Conservation (phyloP, 192 early-diverging fungal species). For the Nowakowskiella sp. region DNA sequence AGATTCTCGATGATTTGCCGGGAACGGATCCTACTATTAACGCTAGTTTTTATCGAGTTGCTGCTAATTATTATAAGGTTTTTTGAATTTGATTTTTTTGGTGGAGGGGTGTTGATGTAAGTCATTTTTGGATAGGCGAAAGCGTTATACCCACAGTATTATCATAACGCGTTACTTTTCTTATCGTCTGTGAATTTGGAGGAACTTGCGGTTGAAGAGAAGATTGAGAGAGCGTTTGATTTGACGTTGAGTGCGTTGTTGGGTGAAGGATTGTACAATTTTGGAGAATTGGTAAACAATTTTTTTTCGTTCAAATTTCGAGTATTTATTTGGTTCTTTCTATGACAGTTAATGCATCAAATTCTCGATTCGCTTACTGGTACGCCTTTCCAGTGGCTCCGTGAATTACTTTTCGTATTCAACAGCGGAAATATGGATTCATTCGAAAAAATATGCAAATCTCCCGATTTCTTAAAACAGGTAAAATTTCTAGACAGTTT, state of each 20-base stretch:
- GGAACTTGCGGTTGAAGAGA: conserved; percentile 67
- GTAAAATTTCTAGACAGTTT: conserved; percentile 21
- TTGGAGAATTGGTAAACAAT: conserved; percentile 85
- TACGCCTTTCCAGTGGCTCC: conserved; percentile 80
- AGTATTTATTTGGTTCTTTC: conserved; percentile 19
- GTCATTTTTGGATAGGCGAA: conserved; percentile 49
- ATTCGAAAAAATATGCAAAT: conserved; percentile 66
- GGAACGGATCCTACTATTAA: conserved; percentile 77
- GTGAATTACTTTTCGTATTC: conserved; percentile 78
- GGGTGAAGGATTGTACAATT: conserved; percentile 96
- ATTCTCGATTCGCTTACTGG: conserved; percentile 69
- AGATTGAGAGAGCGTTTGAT: conserved; percentile 84
- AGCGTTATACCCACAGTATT: conserved; percentile 85
- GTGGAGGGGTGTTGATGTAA: background rate
- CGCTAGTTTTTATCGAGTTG: conserved; percentile 89
- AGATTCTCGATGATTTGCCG: conserved; percentile 65
- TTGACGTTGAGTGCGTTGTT: conserved; percentile 83
- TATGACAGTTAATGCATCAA: conserved; percentile 74
- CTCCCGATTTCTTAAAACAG: conserved; percentile 57
- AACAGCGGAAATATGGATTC: conserved; percentile 90
- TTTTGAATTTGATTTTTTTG: conserved; percentile 1
- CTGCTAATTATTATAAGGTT: conserved; percentile 94
- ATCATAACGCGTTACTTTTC: conserved; percentile 89
- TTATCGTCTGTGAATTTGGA: conserved; percentile 85
- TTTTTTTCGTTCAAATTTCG: conserved; percentile 11